A percentile compares a stretch with the other conserved stretches of the same genome.
These are phyloP conservation scores for Podochytrium sp. DNA, from an alignment of 192 early-diverging fungal genomes.

Conservation along the genomic window DNA sequence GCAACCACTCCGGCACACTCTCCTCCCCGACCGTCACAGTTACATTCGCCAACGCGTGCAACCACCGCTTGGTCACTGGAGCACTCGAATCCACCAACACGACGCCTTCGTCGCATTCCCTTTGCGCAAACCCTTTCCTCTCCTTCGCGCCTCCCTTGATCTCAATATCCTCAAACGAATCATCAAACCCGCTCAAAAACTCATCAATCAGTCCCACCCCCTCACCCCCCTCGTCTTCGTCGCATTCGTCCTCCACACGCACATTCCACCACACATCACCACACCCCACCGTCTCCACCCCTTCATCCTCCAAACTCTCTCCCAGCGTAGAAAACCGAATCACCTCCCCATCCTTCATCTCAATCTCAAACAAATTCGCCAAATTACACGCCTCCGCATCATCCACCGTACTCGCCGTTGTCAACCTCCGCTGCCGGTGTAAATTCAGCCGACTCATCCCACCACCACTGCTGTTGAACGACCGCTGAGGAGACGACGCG, in stretches of 20 bases:
- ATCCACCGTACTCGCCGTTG: not conserved
- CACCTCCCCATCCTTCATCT: slow-evolving; percentile 28
- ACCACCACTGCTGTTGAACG: no score
- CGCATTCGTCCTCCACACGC: not conserved
- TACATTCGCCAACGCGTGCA: not conserved
- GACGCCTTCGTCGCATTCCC: not conserved
- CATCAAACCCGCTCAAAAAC: slow-evolving; percentile 2
- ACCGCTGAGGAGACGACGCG: no score
- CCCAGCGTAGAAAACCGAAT: slow-evolving; percentile 15
- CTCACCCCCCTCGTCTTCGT: not conserved
- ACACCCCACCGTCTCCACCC: not conserved
- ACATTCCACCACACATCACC: not conserved
- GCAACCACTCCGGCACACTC: slow-evolving; percentile 19
- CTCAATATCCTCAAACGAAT: slow-evolving; percentile 18
- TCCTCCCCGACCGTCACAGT: slow-evolving; percentile 12
- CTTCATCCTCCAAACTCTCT: not conserved
- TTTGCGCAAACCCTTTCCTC: not conserved
- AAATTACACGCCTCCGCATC: not conserved
- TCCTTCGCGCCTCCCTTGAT: not conserved
- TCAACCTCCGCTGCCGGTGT: not conserved
- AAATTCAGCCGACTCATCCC: not conserved
- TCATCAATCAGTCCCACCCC: not conserved
- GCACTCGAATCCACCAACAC: slow-evolving; percentile 8
- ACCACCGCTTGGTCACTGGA: slow-evolving; percentile 3
- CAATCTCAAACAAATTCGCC: slow-evolving; percentile 27